phyloP scores from a whole-genome alignment of 2,329 filamentous ascomycete genomes.

The Neonectria neomacrospora region DNA sequence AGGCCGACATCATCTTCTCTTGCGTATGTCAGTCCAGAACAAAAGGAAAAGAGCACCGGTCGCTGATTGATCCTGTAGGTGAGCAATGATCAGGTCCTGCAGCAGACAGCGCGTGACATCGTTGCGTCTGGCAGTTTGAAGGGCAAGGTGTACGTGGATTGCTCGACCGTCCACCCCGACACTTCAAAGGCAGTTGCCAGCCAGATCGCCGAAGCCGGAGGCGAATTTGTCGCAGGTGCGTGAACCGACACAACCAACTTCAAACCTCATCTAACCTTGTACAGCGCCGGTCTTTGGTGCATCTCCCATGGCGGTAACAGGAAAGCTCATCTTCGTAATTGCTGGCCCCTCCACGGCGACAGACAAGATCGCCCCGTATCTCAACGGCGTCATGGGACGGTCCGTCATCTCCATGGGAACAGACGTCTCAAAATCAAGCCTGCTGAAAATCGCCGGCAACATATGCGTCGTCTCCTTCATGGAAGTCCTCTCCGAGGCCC shows the following conservation, averaged over 20 bases:
- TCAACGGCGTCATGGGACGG: constrained; percentile 53
- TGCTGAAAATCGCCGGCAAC: constrained; percentile 57
- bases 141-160: constrained; percentile 39
- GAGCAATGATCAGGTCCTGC: constrained; percentile 10
- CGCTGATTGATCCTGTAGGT: constrained; percentile 3
- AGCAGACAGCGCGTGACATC: constrained; percentile 17
- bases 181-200: constrained; percentile 47
- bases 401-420: constrained; percentile 55
- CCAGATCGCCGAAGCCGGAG: constrained; percentile 18
- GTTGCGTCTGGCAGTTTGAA: constrained; percentile 11
- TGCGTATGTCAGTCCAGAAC: constrained; percentile 44
- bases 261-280: not conserved
- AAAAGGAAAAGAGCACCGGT: not conserved
- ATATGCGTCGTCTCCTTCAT: constrained; percentile 44
- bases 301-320: constrained; percentile 54
- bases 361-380: constrained; percentile 50
- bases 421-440: constrained; percentile 52
- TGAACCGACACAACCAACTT: not conserved
- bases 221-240: constrained; percentile 24
- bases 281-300: constrained; percentile 55
- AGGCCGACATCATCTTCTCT: constrained; percentile 54
- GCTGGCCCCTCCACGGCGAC: constrained; percentile 50
- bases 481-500: constrained; percentile 46
- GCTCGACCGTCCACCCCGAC: constrained; percentile 44
- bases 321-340: constrained; percentile 56